Percentiles rank a stretch among this genome's conserved stretches.
Conservation (phyloP, 2,329 filamentous ascomycete species). For the Zasmidium angulare region DNA sequence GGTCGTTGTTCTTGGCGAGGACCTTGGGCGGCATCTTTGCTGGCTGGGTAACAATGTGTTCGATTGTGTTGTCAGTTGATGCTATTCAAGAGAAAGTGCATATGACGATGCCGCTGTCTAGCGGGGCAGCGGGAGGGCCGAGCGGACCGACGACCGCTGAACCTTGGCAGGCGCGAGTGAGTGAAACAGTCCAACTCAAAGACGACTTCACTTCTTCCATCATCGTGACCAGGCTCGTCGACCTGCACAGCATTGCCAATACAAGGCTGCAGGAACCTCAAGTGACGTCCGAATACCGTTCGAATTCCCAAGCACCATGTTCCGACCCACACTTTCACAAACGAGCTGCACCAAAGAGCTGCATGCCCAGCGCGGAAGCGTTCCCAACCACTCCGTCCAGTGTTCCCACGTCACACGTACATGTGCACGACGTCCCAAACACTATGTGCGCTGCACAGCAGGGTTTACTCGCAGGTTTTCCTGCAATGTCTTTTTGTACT, state of each 20-base stretch:
- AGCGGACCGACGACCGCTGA: neutral
- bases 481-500: neutral
- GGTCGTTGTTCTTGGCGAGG: conserved; percentile 30
- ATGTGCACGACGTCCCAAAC: neutral
- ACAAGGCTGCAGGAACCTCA: neutral
- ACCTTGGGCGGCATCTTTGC: conserved; percentile 33
- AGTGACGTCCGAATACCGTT: neutral
- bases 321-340: neutral
- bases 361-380: neutral
- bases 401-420: neutral
- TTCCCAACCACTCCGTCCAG: neutral
- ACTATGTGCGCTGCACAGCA: neutral
- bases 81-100: neutral
- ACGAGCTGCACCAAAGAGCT: neutral
- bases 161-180: neutral
- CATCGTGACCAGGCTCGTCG: neutral
- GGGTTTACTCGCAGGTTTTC: neutral
- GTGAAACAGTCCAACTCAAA: neutral
- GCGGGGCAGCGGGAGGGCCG: neutral
- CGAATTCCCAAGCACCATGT: neutral
- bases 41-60: neutral
- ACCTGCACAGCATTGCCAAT: neutral
- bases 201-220: neutral
- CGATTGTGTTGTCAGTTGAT: neutral
- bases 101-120: neutral